Evolutionary conservation across 192 early-diverging fungal species (phyloP).

Genomic region (Backusella westeae): DNA sequence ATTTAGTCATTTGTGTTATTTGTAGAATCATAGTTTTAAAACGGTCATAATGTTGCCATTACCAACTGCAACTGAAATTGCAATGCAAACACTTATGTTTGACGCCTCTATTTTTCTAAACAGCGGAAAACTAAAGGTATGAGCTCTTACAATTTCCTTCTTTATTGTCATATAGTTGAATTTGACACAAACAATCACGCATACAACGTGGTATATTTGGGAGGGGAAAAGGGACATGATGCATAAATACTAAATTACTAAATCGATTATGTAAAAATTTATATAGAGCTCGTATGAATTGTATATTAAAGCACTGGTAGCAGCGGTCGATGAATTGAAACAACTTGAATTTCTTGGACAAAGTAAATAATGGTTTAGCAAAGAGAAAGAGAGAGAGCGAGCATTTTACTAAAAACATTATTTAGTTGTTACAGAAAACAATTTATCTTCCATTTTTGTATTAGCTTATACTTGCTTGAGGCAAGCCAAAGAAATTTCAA

Average conservation of each 20-base stretch:
- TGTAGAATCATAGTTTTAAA: not conserved
- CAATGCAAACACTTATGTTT: slow-evolving; percentile 4
- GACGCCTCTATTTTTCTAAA: slow-evolving; percentile 9
- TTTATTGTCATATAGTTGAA: not conserved
- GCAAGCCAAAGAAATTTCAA: slow-evolving; percentile 48
- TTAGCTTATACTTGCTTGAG: slow-evolving; percentile 43
- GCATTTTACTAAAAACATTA: not conserved
- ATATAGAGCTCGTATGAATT: slow-evolving; percentile 21
- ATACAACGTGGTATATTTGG: not conserved
- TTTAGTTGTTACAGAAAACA: slow-evolving; percentile 1
- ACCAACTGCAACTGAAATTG: slow-evolving; percentile 1
- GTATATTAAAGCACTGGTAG: slow-evolving; percentile 44
- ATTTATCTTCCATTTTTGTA: slow-evolving; percentile 34
- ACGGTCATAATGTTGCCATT: not conserved
- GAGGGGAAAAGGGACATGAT: not conserved
- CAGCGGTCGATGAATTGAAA: slow-evolving; percentile 43
- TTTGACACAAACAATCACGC: not conserved
- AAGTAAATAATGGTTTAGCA: slow-evolving; percentile 29
- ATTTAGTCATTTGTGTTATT: slow-evolving; percentile 2
- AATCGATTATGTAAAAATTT: not conserved
- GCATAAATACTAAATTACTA: not conserved
- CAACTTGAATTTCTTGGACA: slow-evolving; percentile 49
- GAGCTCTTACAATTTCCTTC: not conserved
- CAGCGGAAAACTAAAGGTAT: slow-evolving; percentile 4
- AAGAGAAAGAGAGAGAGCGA: not conserved